Evolutionary conservation across 1,284 basidiomycete genomes (phyloP).

Genomic region (Melampsora larici-populina): DNA sequence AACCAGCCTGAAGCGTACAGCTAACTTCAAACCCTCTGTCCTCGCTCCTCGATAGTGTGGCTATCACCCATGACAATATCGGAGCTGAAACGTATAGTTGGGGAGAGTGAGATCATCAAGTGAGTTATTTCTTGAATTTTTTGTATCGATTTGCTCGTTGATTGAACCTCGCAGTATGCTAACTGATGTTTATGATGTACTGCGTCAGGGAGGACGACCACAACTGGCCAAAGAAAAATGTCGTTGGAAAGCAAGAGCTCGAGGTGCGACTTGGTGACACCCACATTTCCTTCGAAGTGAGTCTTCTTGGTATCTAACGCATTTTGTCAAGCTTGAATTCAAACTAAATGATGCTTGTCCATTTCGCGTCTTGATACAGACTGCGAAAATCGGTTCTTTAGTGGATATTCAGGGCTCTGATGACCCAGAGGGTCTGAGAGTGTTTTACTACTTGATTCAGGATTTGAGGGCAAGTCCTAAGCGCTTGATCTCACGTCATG

Average conservation of each 20-base stretch:
- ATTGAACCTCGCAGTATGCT: slow-evolving; percentile 36
- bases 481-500: not conserved
- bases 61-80: slow-evolving; percentile 83
- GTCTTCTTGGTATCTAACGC: slow-evolving; percentile 49
- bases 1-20: not conserved
- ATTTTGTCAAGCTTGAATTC: not conserved
- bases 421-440: slow-evolving; percentile 94
- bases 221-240: slow-evolving; percentile 98
- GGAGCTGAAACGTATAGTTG: slow-evolving; percentile 91
- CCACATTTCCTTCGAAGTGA: slow-evolving; percentile 93
- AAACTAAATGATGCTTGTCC: slow-evolving; percentile 1
- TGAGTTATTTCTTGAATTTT: slow-evolving; percentile 52
- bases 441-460: slow-evolving; percentile 98
- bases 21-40: slow-evolving; percentile 8
- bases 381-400: slow-evolving; percentile 93
- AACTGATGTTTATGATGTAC: not conserved
- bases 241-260: slow-evolving; percentile 94
- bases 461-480: slow-evolving; percentile 75
- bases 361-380: slow-evolving; percentile 59
- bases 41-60: slow-evolving; percentile 69
- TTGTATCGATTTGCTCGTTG: not conserved
- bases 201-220: slow-evolving; percentile 83
- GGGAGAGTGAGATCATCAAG: slow-evolving; percentile 92
- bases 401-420: slow-evolving; percentile 96
- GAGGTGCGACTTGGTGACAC: slow-evolving; percentile 91